Evolutionary conservation across 208 protist genomes (phyloP).

Genomic region (Naegleria fowleri): DNA sequence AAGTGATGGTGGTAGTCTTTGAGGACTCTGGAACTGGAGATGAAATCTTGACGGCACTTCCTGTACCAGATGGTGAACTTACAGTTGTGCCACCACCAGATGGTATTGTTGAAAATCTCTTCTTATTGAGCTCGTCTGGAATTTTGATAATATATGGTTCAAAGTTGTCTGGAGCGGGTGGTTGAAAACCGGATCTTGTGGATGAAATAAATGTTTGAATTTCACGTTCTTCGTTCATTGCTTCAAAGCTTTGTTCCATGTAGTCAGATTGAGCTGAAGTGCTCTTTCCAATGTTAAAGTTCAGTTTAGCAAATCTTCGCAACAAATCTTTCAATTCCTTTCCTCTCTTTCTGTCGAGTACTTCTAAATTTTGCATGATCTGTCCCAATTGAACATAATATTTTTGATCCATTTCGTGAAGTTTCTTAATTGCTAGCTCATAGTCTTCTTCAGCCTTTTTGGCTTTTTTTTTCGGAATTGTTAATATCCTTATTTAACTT

Average conservation of each 20-base stretch:
- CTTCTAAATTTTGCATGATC: neutral
- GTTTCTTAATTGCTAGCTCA: neutral
- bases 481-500: neutral
- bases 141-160: slow-evolving; percentile 5
- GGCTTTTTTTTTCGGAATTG: neutral
- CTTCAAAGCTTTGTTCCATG: neutral
- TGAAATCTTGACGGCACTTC: neutral
- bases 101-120: neutral
- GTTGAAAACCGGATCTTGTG: neutral
- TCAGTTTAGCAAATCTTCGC: neutral
- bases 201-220: slow-evolving; percentile 19
- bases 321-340: neutral
- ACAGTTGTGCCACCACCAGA: neutral
- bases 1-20: neutral
- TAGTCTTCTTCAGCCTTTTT: neutral
- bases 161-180: neutral
- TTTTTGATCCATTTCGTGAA: neutral
- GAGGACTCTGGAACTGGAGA: neutral
- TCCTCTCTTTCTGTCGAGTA: neutral
- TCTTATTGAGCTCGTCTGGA: neutral
- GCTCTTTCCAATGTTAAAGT: neutral
- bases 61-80: neutral
- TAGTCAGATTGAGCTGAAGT: neutral
- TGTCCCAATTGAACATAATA: neutral
- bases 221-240: neutral